Percentiles rank a stretch among this genome's conserved stretches.
These are phyloP conservation scores for Lichina pygmaea DNA, from an alignment of 495 filamentous ascomycete genomes.

Conservation along the genomic window DNA sequence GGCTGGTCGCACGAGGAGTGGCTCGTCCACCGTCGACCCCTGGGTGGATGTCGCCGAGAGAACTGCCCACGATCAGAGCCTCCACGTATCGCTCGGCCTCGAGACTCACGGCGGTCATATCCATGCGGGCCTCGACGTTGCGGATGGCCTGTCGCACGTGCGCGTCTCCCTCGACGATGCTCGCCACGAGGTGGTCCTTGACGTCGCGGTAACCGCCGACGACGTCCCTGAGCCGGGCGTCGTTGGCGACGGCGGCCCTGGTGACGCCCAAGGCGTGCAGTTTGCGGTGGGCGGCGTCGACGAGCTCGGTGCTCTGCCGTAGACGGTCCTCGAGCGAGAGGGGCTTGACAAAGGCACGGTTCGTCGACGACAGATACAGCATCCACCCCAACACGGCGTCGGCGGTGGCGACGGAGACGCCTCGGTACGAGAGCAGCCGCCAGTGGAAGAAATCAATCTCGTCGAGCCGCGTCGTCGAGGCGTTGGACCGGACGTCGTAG, in stretches of 20 bases:
- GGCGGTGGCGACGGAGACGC: constrained; percentile 26
- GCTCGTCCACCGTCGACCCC: too few relatives aligned
- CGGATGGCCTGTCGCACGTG: background rate
- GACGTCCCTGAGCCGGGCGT: constrained; percentile 14
- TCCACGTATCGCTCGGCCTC: background rate
- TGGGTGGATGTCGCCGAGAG: too few relatives aligned
- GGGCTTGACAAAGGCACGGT: constrained; percentile 34
- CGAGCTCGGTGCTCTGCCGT: constrained; percentile 13
- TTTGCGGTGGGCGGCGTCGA: constrained; percentile 21
- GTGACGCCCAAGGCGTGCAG: constrained; percentile 25
- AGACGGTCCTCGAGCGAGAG: constrained; percentile 21
- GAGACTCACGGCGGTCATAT: background rate
- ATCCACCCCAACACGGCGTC: constrained; percentile 32
- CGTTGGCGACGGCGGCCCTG: constrained; percentile 29
- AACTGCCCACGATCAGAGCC: background rate
- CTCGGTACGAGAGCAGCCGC: constrained; percentile 30
- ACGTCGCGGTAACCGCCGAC: background rate
- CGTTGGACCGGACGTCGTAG: constrained; percentile 35
- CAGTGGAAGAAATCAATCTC: constrained; percentile 46
- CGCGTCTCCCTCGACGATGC: too few relatives aligned
- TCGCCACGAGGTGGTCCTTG: background rate
- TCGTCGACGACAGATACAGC: constrained; percentile 51
- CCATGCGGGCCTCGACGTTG: background rate
- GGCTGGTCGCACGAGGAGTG: too few relatives aligned
- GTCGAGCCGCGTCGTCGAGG: constrained; percentile 20